Evolutionary conservation across 2,329 filamentous ascomycete genomes (phyloP).

Genomic region (Tolypocladium guangdongense): DNA sequence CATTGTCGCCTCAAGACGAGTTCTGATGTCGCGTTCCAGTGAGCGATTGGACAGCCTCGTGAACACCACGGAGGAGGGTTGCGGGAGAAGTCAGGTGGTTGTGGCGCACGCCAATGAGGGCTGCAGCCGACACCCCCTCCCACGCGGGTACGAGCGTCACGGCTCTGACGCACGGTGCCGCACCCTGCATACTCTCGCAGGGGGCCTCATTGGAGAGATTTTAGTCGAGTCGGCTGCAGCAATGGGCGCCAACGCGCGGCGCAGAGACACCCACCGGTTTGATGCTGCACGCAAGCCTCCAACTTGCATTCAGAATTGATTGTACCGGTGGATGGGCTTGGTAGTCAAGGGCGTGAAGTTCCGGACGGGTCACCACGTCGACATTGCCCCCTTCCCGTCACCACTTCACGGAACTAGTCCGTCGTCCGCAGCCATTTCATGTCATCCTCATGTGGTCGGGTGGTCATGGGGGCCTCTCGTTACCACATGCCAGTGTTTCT

Average conservation of each 20-base stretch:
- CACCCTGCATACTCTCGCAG: not conserved
- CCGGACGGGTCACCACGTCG: not conserved
- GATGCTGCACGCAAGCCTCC: not conserved
- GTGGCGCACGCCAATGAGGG: constrained; percentile 25
- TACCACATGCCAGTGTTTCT: not conserved
- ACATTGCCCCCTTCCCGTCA: not conserved
- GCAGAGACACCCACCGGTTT: not conserved
- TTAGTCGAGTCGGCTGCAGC: not conserved
- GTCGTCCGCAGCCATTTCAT: not conserved
- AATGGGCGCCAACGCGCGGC: not conserved
- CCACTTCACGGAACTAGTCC: not conserved
- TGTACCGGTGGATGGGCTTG: no score
- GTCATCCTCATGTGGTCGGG: not conserved
- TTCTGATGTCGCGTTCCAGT: not conserved
- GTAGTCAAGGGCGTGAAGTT: not conserved
- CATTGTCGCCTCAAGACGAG: no score
- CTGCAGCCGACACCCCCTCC: constrained; percentile 10
- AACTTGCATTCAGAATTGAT: not conserved
- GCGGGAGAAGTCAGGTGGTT: constrained; percentile 25
- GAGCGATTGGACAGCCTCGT: constrained; percentile 21
- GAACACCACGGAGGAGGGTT: constrained; percentile 17
- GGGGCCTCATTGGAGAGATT: not conserved
- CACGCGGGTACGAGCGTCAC: not conserved
- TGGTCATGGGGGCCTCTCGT: not conserved
- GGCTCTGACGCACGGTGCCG: not conserved